Conservation (phyloP, 108 stramenopile species). For the Nitzschia palea region DNA sequence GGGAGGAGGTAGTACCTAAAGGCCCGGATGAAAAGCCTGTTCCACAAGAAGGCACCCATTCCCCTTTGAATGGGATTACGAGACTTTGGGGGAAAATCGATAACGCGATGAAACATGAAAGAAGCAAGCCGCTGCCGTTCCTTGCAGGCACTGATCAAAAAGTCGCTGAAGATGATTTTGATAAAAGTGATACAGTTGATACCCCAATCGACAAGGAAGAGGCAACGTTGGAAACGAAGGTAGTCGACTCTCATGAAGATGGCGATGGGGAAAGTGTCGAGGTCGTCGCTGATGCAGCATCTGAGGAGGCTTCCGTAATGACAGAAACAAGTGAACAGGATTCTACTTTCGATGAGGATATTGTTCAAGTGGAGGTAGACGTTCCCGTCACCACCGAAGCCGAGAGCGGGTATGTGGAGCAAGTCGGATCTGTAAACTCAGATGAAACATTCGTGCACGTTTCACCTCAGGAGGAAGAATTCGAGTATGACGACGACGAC, state of each 20-base stretch:
- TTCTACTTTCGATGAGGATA: neutral
- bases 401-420: neutral
- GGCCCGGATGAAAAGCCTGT: too few species aligned
- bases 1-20: too few species aligned
- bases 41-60: too few species aligned
- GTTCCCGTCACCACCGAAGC: neutral
- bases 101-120: neutral
- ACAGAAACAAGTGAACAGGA: neutral
- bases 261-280: neutral
- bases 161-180: too few species aligned
- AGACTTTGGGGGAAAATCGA: neutral
- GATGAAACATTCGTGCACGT: neutral
- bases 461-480: neutral
- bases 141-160: too few species aligned
- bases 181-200: too few species aligned
- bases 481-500: neutral
- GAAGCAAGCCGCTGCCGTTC: conserved; percentile 3
- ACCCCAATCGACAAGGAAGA: neutral
- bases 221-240: neutral
- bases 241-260: neutral
- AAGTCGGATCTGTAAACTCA: neutral
- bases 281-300: neutral
- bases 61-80: neutral
- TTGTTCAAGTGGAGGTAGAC: neutral
- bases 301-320: neutral